These are phyloP conservation scores for Fonsecaea erecta DNA, from an alignment of 2,329 filamentous ascomycete genomes.

Conservation along the genomic window DNA sequence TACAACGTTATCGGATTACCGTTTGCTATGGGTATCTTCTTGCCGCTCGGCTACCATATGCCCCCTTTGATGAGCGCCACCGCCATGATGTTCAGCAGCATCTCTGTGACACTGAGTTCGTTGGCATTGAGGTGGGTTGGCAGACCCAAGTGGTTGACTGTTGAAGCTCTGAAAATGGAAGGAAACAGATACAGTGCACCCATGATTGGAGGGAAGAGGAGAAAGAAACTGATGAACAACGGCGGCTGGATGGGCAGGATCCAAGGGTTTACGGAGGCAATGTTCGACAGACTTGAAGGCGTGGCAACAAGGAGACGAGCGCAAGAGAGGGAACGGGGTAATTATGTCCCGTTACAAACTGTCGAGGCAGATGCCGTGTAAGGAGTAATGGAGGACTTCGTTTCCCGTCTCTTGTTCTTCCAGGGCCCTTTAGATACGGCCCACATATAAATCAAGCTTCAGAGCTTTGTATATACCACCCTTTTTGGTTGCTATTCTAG, in stretches of 20 bases:
- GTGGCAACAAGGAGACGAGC: conserved; percentile 41
- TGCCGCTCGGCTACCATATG: conserved; percentile 80
- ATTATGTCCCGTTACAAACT: conserved; percentile 52
- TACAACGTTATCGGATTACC: conserved; percentile 93
- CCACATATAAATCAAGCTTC: not conserved
- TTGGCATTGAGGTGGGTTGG: conserved; percentile 86
- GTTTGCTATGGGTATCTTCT: conserved; percentile 94
- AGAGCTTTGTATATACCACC: not conserved
- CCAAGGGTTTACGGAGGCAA: not conserved
- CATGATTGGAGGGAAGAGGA: conserved; percentile 22
- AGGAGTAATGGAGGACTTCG: not conserved
- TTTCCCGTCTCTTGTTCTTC: not conserved
- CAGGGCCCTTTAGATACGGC: not conserved
- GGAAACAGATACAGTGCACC: conserved; percentile 41
- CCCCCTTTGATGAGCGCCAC: conserved; percentile 94
- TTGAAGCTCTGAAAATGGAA: conserved; percentile 66
- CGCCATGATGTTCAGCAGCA: conserved; percentile 88
- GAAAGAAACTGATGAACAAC: not conserved
- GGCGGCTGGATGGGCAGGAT: not conserved
- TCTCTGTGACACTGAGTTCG: conserved; percentile 85
- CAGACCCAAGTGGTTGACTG: conserved; percentile 83
- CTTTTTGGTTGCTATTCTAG: not conserved
- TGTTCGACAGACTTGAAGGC: conserved; percentile 37
- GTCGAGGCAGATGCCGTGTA: conserved; percentile 42
- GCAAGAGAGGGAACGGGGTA: conserved; percentile 41